These are phyloP conservation scores for Diplodia scrobiculata DNA, from an alignment of 2,329 filamentous ascomycete genomes.

Conservation along the genomic window DNA sequence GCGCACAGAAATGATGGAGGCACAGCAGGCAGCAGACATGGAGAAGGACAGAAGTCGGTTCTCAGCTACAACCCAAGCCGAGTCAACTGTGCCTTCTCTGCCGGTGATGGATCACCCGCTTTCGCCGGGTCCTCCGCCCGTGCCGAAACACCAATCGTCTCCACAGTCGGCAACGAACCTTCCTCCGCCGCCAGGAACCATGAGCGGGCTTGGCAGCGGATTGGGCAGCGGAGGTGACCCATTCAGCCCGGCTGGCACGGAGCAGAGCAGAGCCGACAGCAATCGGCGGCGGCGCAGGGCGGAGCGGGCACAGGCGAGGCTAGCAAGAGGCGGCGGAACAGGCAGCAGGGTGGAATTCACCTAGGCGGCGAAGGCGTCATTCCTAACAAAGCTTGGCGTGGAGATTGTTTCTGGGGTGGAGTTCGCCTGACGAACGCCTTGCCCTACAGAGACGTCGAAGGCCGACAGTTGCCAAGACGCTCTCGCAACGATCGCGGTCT, in stretches of 20 bases:
- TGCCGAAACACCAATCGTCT: slow-evolving; percentile 27
- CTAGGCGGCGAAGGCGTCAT: slow-evolving; percentile 31
- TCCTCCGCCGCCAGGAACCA: slow-evolving; percentile 6
- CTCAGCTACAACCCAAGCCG: slow-evolving; percentile 34
- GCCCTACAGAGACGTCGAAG: slow-evolving; percentile 2
- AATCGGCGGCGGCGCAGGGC: slow-evolving; percentile 46
- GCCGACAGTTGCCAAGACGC: neutral
- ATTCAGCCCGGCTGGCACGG: slow-evolving; percentile 39
- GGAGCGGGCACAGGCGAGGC: slow-evolving; percentile 44
- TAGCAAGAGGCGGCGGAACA: slow-evolving; percentile 33
- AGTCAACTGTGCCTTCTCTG: slow-evolving; percentile 30
- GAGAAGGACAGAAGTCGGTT: slow-evolving; percentile 32
- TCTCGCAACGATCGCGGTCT: slow-evolving; percentile 1
- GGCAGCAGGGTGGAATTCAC: slow-evolving; percentile 46
- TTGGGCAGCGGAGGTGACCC: slow-evolving; percentile 39
- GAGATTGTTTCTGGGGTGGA: slow-evolving; percentile 44
- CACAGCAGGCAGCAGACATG: slow-evolving; percentile 26
- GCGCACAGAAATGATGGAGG: slow-evolving; percentile 43
- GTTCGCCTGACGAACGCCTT: slow-evolving; percentile 39
- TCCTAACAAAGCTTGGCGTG: slow-evolving; percentile 37
- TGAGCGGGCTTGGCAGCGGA: slow-evolving; percentile 33
- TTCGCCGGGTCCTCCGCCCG: slow-evolving; percentile 37
- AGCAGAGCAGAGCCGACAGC: slow-evolving; percentile 45
- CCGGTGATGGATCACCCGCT: slow-evolving; percentile 30
- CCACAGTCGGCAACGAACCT: slow-evolving; percentile 16